Evolutionary conservation across 2,329 filamentous ascomycete species (phyloP), one percentile per base, ranked within the genome.

Genomic region (Phaeosphaeria sp.): DNA sequence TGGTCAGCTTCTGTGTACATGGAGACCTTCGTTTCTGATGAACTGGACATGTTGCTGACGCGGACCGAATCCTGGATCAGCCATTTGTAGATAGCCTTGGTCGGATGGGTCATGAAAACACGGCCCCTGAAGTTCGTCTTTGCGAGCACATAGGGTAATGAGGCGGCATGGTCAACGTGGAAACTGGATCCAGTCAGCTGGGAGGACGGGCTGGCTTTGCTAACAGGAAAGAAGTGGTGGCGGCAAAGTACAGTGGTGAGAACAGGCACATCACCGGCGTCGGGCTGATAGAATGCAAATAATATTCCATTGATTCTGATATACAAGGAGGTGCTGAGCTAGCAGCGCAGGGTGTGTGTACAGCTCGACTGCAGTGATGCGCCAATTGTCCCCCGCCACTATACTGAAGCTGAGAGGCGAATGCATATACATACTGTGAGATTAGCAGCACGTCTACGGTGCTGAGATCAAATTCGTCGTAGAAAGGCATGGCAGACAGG

Each of bases 21-120:
- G 42, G 86, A 84, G 22, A 86, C 86, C 64, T 86, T 82, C 61
- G 87, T 85, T 68, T 88, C 85, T 2, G 86, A 86, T 6, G 85
- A 86, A 49, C 84, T 86, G 2, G 84, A 82, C 30, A 73, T 92
- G 83, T 83, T 95, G 85, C 71, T 90, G 27, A 99, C 93, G 57
- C 95, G 89, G 45, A 99, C 92, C 66, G 93, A 96, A 79, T 99
- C 95, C 78, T 97, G 93, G 62, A 98, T 97, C 51, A 98, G 87
- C 94, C 95, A 98, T 80, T 98, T 98, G 86, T 99, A 99, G 76
- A 99, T 99, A 69, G 95, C 95, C 78, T 99, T 98, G 47, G 95
- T 99, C 1, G 95, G 93, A 82, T 99, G 95, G 51, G 95, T 99
- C 94, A 98, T 99, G 82, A 97, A 98, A 60, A 98, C 94, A 21